phyloP scores from a whole-genome alignment of 2,329 filamentous ascomycete genomes.

The Monilinia laxa region DNA sequence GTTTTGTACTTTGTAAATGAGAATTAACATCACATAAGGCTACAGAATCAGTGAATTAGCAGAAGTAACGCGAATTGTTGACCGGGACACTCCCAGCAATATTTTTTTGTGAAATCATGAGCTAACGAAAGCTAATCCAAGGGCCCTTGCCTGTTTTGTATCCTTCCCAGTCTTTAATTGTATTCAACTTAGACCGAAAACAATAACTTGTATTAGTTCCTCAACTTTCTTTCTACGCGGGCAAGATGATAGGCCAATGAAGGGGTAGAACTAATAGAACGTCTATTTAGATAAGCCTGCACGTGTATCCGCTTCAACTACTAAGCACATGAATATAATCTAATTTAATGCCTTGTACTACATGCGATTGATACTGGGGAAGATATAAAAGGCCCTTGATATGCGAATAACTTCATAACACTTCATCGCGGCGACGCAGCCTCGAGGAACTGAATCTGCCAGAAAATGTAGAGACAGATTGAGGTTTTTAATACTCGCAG shows the following conservation, averaged over 20 bases:
- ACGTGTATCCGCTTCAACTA: background rate
- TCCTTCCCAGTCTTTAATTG: background rate
- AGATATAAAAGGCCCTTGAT: background rate
- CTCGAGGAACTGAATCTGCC: too few relatives aligned
- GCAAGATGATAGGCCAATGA: background rate
- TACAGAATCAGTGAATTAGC: too few relatives aligned
- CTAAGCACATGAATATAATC: background rate
- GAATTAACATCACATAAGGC: too few relatives aligned
- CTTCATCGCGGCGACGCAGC: accelerated
- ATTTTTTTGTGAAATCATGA: background rate
- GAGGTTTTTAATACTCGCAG: too few relatives aligned
- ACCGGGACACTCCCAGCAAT: background rate
- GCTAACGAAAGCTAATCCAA: background rate
- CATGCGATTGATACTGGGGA: too few relatives aligned
- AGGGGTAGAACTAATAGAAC: background rate
- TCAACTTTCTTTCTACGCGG: background rate
- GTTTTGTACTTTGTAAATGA: background rate
- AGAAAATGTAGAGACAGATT: background rate
- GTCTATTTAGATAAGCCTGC: background rate
- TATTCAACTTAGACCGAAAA: background rate
- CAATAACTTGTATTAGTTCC: background rate
- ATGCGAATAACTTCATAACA: too few relatives aligned
- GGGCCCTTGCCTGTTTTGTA: background rate
- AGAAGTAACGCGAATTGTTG: background rate
- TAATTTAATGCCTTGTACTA: too few relatives aligned